phyloP scores from a whole-genome alignment of 2,329 filamentous ascomycete genomes.

The Epicoccum nigrum region DNA sequence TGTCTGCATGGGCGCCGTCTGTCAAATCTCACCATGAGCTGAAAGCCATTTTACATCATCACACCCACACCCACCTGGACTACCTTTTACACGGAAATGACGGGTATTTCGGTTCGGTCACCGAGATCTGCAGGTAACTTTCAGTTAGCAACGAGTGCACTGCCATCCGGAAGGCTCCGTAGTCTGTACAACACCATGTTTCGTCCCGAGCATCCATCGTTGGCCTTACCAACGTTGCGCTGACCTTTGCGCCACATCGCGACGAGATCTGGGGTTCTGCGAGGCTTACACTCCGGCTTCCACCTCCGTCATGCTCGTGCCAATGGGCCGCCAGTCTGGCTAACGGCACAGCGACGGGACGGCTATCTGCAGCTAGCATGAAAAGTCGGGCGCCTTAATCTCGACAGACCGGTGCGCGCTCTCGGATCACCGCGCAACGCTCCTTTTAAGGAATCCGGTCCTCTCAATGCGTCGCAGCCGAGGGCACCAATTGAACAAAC shows the following conservation, averaged over 20 bases:
- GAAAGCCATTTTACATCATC: neutral
- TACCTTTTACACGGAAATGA: neutral
- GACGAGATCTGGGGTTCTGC: neutral
- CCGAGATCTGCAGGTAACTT: constrained; percentile 3
- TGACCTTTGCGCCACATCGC: neutral
- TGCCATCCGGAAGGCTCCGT: too few species aligned
- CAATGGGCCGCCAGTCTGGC: neutral
- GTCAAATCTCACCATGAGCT: too few species aligned
- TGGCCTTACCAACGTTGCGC: neutral
- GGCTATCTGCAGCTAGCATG: too few species aligned
- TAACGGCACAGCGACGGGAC: too few species aligned
- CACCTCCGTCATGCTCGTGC: neutral
- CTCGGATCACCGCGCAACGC: constrained; percentile 2
- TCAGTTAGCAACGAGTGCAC: too few species aligned
- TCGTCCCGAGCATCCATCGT: too few species aligned
- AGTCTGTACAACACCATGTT: too few species aligned
- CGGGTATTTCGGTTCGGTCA: neutral
- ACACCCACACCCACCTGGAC: too few species aligned
- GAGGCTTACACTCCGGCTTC: neutral
- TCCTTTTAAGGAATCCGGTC: constrained; percentile 4
- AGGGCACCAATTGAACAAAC: neutral
- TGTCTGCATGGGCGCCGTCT: too few species aligned
- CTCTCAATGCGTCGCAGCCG: neutral
- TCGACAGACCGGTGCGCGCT: constrained; percentile 1
- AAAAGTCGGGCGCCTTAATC: constrained; percentile 14